A percentile compares a stretch with the other conserved stretches of the same genome.
These are phyloP conservation scores for Xylaria curta DNA, from an alignment of 495 filamentous ascomycete genomes.

Conservation along the genomic window DNA sequence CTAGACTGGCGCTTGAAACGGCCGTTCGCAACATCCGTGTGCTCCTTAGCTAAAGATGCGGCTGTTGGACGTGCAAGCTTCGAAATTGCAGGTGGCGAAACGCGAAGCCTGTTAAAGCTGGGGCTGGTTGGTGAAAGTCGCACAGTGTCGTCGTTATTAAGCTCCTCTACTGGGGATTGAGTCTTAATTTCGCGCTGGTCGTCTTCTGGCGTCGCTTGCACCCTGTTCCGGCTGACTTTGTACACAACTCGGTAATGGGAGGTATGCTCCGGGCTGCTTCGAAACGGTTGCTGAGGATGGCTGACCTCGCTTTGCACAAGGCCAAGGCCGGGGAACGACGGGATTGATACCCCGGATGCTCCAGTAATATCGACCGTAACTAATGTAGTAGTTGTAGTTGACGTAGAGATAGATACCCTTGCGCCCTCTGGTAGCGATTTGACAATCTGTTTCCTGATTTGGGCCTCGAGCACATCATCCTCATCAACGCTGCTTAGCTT, in stretches of 20 bases:
- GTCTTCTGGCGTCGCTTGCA: slow-evolving; percentile 32
- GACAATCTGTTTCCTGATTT: slow-evolving; percentile 55
- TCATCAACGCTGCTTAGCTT: slow-evolving; percentile 41
- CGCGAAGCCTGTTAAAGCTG: slow-evolving; percentile 21
- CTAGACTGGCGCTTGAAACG: neutral
- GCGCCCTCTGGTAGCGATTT: slow-evolving; percentile 53
- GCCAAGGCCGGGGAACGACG: slow-evolving; percentile 70
- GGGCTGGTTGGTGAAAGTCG: slow-evolving; percentile 24
- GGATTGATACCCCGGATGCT: slow-evolving; percentile 62
- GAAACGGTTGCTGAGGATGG: slow-evolving; percentile 22
- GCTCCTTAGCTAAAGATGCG: slow-evolving; percentile 30
- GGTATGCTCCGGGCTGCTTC: slow-evolving; percentile 16
- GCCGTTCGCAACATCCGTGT: slow-evolving; percentile 17
- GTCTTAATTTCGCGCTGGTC: neutral
- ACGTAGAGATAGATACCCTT: slow-evolving; percentile 68
- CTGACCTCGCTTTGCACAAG: slow-evolving; percentile 62
- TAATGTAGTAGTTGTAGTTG: slow-evolving; percentile 68
- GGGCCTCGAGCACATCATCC: slow-evolving; percentile 47
- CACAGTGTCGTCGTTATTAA: slow-evolving; percentile 43
- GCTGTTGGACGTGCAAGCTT: slow-evolving; percentile 33
- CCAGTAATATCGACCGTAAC: slow-evolving; percentile 77
- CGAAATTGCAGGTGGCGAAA: slow-evolving; percentile 36
- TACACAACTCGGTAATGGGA: slow-evolving; percentile 52
- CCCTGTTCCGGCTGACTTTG: slow-evolving; percentile 47
- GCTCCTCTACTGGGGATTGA: slow-evolving; percentile 40